Percentiles rank a stretch among this genome's conserved stretches.
Evolutionary conservation across 164 flowering plant genomes (phyloP).

Genomic region (Paratinospora sagittata): DNA sequence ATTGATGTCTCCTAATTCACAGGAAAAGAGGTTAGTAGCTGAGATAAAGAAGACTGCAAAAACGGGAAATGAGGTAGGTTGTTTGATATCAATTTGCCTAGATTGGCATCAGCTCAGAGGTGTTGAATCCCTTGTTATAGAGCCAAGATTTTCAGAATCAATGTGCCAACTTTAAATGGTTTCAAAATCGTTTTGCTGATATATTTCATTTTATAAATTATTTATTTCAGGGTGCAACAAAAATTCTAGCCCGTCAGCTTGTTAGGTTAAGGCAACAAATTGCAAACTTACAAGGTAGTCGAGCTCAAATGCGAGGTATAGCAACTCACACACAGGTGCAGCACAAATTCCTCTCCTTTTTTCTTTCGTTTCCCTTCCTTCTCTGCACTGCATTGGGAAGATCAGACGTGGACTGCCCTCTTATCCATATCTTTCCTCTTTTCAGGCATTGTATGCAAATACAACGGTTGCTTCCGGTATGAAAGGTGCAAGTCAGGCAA

Average conservation of each 20-base stretch:
- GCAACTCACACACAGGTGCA: conserved; percentile 89
- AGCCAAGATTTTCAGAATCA: background rate
- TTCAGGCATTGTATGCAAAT: conserved; percentile 83
- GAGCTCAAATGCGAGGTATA: conserved; percentile 93
- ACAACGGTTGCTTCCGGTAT: conserved; percentile 84
- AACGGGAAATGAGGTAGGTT: conserved; percentile 82
- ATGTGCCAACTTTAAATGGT: background rate
- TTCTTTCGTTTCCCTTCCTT: background rate
- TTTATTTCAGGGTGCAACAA: conserved; percentile 71
- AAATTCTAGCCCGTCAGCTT: conserved; percentile 81
- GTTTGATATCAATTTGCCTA: background rate
- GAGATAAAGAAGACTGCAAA: conserved; percentile 95
- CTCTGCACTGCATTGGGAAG: background rate
- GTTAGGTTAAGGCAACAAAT: conserved; percentile 88
- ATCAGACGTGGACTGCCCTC: background rate
- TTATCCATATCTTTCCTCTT: conserved; percentile 6
- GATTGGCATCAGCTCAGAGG: background rate
- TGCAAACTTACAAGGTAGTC: conserved; percentile 79
- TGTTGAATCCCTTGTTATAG: background rate
- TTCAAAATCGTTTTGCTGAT: background rate
- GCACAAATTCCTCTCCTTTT: conserved; percentile 7
- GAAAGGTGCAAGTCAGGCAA: conserved; percentile 87
- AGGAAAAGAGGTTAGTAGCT: conserved; percentile 92
- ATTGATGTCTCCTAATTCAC: conserved; percentile 16
- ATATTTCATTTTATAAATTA: background rate